phyloP scores from a whole-genome alignment of 2,329 filamentous ascomycete genomes.

The Fusarium lateritium region DNA sequence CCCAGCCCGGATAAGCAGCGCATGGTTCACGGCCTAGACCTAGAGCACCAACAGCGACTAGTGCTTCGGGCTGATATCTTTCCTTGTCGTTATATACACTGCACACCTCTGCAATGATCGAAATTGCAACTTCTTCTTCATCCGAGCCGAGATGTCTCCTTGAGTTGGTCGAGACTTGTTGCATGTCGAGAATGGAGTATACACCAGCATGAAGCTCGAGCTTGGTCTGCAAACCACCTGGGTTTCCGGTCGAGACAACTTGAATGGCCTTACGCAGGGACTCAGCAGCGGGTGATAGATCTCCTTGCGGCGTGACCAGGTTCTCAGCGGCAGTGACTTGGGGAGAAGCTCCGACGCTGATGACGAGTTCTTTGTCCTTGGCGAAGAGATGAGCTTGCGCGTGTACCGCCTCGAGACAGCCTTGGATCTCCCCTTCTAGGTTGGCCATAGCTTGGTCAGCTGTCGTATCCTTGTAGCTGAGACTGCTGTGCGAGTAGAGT shows the following conservation, averaged over 20 bases:
- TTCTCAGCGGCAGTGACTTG: conserved; percentile 52
- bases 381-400: conserved; percentile 32
- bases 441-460: conserved; percentile 50
- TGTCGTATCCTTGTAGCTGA: conserved; percentile 51
- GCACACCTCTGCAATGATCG: conserved; percentile 72
- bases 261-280: conserved; percentile 23
- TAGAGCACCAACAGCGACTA: conserved; percentile 71
- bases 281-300: not conserved
- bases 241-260: not conserved
- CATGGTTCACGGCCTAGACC: conserved; percentile 75
- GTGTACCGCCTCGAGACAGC: conserved; percentile 48
- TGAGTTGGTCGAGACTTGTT: conserved; percentile 72
- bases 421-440: conserved; percentile 50
- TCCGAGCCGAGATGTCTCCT: conserved; percentile 45
- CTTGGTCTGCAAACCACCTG: conserved; percentile 30
- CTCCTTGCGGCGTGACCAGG: not conserved
- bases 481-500: conserved; percentile 54
- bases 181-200: conserved; percentile 75
- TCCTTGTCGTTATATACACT: conserved; percentile 67
- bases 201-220: conserved; percentile 77
- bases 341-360: conserved; percentile 54
- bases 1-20: conserved; percentile 72
- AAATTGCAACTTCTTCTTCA: conserved; percentile 67
- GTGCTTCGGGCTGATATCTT: conserved; percentile 61
- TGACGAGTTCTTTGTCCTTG: conserved; percentile 33